A percentile compares a stretch with the other conserved stretches of the same genome.
These are phyloP conservation scores for Penicillium sp. DNA, from an alignment of 2,329 filamentous ascomycete species.

Conservation along the genomic window DNA sequence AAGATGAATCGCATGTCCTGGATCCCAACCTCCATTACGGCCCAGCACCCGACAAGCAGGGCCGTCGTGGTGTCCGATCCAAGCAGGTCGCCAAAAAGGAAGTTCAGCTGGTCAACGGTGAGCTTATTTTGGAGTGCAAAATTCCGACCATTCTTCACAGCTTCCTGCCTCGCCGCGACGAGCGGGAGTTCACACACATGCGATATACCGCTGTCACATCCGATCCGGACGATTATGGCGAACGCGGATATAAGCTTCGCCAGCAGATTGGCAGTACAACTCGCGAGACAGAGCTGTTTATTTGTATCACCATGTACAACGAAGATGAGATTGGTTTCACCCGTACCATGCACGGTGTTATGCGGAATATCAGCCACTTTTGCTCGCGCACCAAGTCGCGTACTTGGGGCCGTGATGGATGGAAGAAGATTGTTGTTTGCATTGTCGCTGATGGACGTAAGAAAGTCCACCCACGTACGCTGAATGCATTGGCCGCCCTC, in stretches of 20 bases:
- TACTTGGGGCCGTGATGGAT: conserved; percentile 94
- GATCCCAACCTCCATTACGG: conserved; percentile 69
- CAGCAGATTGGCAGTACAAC: conserved; percentile 82
- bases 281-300: conserved; percentile 91
- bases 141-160: conserved; percentile 98
- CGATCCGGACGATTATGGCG: conserved; percentile 89
- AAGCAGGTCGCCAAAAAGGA: conserved; percentile 91
- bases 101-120: conserved; percentile 93
- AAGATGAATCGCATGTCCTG: conserved; percentile 55
- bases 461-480: conserved; percentile 87
- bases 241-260: conserved; percentile 84
- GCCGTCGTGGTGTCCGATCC: conserved; percentile 78
- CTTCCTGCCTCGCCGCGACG: conserved; percentile 87
- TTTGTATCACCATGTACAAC: conserved; percentile 99
- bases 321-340: conserved; percentile 97
- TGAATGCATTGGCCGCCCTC: conserved; percentile 93
- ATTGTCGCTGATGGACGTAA: conserved; percentile 92
- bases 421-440: conserved; percentile 99
- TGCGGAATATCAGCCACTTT: conserved; percentile 97
- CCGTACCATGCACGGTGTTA: conserved; percentile 95
- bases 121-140: conserved; percentile 97
- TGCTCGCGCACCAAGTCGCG: conserved; percentile 87
- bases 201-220: conserved; percentile 98
- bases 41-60: conserved; percentile 81
- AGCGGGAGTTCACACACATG: conserved; percentile 98